These are phyloP conservation scores for Erigeron philadelphicus DNA, from an alignment of 140 eudicot genomes.

Conservation along the genomic window DNA sequence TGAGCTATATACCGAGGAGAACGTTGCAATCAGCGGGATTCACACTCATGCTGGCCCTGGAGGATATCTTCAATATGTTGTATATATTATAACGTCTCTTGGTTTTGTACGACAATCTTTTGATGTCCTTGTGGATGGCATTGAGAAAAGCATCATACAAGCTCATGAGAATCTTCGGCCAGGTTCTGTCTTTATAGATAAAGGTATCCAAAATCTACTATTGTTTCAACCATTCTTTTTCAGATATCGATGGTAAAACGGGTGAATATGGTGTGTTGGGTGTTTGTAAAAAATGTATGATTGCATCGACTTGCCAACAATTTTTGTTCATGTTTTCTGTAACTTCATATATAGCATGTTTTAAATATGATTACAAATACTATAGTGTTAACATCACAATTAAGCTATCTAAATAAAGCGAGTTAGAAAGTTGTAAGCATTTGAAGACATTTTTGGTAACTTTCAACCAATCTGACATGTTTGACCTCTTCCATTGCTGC, in stretches of 20 bases:
- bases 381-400: no score
- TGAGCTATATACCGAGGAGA: slow-evolving; percentile 29
- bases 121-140: slow-evolving; percentile 51
- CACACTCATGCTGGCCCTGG: slow-evolving; percentile 64
- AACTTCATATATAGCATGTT: no score
- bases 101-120: slow-evolving; percentile 54
- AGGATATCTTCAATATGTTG: slow-evolving; percentile 56
- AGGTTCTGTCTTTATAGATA: slow-evolving; percentile 29
- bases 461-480: no score
- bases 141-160: slow-evolving; percentile 45
- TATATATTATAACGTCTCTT: slow-evolving; percentile 50
- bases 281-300: no score
- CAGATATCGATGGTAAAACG: background rate
- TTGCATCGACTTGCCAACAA: no score
- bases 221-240: background rate
- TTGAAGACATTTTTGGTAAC: no score
- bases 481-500: no score
- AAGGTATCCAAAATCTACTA: slow-evolving; percentile 13
- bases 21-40: slow-evolving; percentile 55
- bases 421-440: no score
- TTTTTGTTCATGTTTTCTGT: no score
- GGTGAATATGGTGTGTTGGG: no score
- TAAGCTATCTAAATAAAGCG: no score
- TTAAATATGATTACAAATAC: no score
- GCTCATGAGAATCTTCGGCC: slow-evolving; percentile 50